Base-by-base conservation (phyloP, 345 rosid genomes). In the Bretschneidera sinensis region DNA sequence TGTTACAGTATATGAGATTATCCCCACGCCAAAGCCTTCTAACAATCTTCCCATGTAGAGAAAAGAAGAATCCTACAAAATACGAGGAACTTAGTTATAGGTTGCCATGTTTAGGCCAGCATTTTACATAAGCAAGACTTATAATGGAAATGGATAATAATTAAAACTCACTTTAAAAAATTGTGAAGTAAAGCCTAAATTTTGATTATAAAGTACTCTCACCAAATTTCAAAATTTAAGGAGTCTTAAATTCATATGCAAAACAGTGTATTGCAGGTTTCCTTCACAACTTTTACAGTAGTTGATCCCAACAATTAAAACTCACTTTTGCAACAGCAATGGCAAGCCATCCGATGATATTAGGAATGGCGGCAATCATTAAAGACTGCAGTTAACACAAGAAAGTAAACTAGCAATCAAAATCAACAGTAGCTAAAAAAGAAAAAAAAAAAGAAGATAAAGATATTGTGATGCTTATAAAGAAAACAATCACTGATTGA, bases 11-110 rank as follows among this genome's bases (percentile, higher is more conserved):
- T 88, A 94, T 17, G 99, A 94, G 57, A 94, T 86, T 58, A 94
- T 91, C 68, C 99, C 99, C 55, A 90, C 99, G 25, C 99, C 99
- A 63, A 94, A 94, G 17, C 99, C 99, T 77, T 88, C 97, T 80
- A 94, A 74, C 63, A 94, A 72, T 65, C 99, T 74, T 61, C 99
- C 99, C 99, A 94, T 74, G 81, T 94, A 94, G 49, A 94, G 95
- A 82, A 94, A 94, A 61, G 97, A 90, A 60, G 89, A 66, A 79
- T 94, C 97, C 99, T 94, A 70, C 55, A 61, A 57, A 72, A 59
- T 62, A 61, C 63, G 47, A 54, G 65, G 13, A 60, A 53, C 18
- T 65, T 35, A 69, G 24, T 24, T 28, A 24, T 59, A 34, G 61
- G 59, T 59, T 35, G 57, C 58, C 69, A 67, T 25, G 13, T 39